These are phyloP conservation scores for Penicillium expansum DNA, from an alignment of 2,329 filamentous ascomycete species.

Conservation along the genomic window DNA sequence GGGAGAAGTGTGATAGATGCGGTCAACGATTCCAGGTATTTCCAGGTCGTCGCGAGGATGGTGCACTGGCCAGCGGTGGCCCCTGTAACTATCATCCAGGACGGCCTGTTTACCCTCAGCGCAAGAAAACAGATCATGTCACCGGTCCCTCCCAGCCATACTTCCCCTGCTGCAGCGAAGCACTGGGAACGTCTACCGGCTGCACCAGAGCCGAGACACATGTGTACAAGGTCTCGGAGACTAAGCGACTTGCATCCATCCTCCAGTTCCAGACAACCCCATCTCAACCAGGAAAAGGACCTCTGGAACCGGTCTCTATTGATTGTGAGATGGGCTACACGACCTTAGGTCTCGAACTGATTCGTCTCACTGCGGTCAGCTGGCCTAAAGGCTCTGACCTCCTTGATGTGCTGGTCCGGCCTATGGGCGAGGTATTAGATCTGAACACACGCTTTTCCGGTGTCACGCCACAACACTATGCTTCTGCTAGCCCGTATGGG, in stretches of 20 bases:
- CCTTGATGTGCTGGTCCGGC: slow-evolving; percentile 80
- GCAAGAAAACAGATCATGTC: slow-evolving; percentile 54
- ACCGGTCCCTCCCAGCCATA: slow-evolving; percentile 58
- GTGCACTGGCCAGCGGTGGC: slow-evolving; percentile 73
- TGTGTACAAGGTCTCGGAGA: slow-evolving; percentile 80
- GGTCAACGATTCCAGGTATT: slow-evolving; percentile 85
- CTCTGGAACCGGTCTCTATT: slow-evolving; percentile 64
- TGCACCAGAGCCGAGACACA: slow-evolving; percentile 71
- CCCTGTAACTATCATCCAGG: slow-evolving; percentile 79
- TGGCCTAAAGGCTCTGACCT: slow-evolving; percentile 77
- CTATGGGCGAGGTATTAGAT: slow-evolving; percentile 79
- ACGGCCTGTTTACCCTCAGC: slow-evolving; percentile 60
- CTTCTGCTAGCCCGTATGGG: slow-evolving; percentile 61
- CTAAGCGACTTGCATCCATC: slow-evolving; percentile 71
- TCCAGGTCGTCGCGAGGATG: slow-evolving; percentile 73
- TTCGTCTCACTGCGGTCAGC: slow-evolving; percentile 81
- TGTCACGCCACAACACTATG: slow-evolving; percentile 73
- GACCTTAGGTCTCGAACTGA: slow-evolving; percentile 78
- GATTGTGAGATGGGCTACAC: slow-evolving; percentile 99
- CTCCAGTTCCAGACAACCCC: slow-evolving; percentile 81
- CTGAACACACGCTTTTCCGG: slow-evolving; percentile 92
- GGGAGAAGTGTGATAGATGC: slow-evolving; percentile 88
- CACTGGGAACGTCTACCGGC: slow-evolving; percentile 68
- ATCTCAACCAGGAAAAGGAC: slow-evolving; percentile 29
- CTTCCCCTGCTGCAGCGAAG: slow-evolving; percentile 76